Evolutionary conservation across 2,329 filamentous ascomycete genomes (phyloP).

Genomic region (Aspergillus transmontanensis): DNA sequence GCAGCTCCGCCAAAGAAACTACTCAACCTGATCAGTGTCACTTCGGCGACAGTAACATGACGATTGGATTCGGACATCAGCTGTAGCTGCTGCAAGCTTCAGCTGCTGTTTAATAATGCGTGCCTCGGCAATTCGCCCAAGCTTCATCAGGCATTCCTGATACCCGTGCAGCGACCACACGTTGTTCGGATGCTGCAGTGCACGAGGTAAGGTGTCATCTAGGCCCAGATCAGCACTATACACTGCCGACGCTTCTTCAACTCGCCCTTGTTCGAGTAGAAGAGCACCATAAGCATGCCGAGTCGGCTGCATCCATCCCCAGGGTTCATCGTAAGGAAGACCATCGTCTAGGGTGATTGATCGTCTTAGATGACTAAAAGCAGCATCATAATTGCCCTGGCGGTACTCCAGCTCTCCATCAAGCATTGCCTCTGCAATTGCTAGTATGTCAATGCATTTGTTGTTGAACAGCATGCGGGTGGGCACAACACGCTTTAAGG

Average conservation of each 20-base stretch:
- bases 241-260: conserved; percentile 57
- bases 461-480: conserved; percentile 72
- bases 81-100: conserved; percentile 54
- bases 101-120: conserved; percentile 53
- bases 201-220: conserved; percentile 62
- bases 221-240: conserved; percentile 66
- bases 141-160: conserved; percentile 65
- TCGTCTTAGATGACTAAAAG: conserved; percentile 61
- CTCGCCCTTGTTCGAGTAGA: conserved; percentile 65
- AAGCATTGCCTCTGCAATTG: conserved; percentile 65
- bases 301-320: conserved; percentile 78
- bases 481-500: conserved; percentile 55
- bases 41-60: conserved; percentile 60
- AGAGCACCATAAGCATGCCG: conserved; percentile 72
- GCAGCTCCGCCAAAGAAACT: not conserved
- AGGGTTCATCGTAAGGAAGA: conserved; percentile 72
- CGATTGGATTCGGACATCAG: conserved; percentile 61
- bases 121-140: conserved; percentile 55
- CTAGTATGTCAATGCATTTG: conserved; percentile 63
- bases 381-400: conserved; percentile 57
- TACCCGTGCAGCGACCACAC: conserved; percentile 76
- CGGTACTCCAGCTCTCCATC: conserved; percentile 75
- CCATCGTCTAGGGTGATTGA: conserved; percentile 64
- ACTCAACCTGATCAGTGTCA: not conserved
- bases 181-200: conserved; percentile 70